Evolutionary conservation across 2,329 filamentous ascomycete genomes (phyloP).

Genomic region (Phyllosticta citrichinensis): DNA sequence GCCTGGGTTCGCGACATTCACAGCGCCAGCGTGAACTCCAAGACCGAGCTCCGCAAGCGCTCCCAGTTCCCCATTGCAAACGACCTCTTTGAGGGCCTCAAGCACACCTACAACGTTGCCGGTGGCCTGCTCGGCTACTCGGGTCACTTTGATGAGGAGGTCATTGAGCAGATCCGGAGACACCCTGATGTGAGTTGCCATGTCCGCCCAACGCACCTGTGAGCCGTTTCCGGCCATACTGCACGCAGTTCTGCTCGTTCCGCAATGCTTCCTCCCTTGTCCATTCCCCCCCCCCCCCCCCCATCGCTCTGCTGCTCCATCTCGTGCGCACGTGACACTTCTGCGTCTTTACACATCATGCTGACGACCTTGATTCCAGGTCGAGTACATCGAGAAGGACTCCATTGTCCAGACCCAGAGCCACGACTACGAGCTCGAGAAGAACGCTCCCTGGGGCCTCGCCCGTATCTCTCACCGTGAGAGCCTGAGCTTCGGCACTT

Average conservation of each 20-base stretch:
- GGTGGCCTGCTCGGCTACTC: slow-evolving; percentile 80
- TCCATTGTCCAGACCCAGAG: slow-evolving; percentile 69
- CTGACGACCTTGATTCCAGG: slow-evolving; percentile 42
- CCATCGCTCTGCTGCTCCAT: background rate
- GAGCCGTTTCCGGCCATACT: background rate
- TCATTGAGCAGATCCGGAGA: slow-evolving; percentile 86
- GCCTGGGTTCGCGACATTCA: slow-evolving; percentile 87
- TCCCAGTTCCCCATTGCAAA: slow-evolving; percentile 58
- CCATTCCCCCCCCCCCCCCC: too few species aligned
- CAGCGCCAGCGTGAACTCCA: slow-evolving; percentile 54
- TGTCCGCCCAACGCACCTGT: background rate
- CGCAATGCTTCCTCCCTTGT: slow-evolving; percentile 13
- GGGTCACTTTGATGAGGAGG: slow-evolving; percentile 86
- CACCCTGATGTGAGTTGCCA: slow-evolving; percentile 83
- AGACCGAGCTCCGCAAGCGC: slow-evolving; percentile 86
- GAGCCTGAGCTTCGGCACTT: slow-evolving; percentile 75
- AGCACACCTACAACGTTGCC: slow-evolving; percentile 93
- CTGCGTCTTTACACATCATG: slow-evolving; percentile 8
- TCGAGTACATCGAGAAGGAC: slow-evolving; percentile 94
- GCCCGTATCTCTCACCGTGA: slow-evolving; percentile 95
- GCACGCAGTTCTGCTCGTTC: background rate
- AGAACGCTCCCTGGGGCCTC: slow-evolving; percentile 95
- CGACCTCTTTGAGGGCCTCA: slow-evolving; percentile 71
- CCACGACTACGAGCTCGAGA: slow-evolving; percentile 55
- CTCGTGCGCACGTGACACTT: background rate